Base-by-base conservation (phyloP, 2,329 filamentous ascomycete genomes). In the Trichoderma asperellum region DNA sequence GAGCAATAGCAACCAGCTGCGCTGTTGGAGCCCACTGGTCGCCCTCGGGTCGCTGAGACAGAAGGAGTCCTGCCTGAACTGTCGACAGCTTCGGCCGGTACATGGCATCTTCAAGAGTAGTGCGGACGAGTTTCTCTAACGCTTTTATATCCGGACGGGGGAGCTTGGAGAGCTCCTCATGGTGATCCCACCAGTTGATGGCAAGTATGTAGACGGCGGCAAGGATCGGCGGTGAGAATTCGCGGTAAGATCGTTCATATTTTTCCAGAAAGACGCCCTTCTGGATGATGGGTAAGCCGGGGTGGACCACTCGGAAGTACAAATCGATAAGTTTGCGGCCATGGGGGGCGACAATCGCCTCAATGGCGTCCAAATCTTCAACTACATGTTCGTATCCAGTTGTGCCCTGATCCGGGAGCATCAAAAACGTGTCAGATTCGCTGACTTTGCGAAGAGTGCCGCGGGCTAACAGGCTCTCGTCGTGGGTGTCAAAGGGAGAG, bases 21-120 rank as follows among this genome's bases (percentile, higher is more conserved):
- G 92, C 92, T 0, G 94, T 97, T 69, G 95, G 84, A 1, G 92
- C 91, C 88, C 94, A 95, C 64, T 94, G 91, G 74, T 93, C 91
- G 12, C 91, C 89, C 73, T 92, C 91, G 7, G 91, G 90, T 35
- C 91, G 85, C 76, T 95, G 92, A 14, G 92, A 88, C 16, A 95
- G 82, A 16, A 95, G 80, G 37, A 95, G 81, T 0, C 92, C 92
- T 21, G 92, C 92, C 77, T 95, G 92, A 3, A 95, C 86, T 2
- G 91, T 93, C 6, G 91, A 93, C 35, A 95, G 84, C 76, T 96
- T 96, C 0, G 94, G 93, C 70, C 92, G 85, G 75, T 91, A 91
- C 84, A 96, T 90, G 62, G 92, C 92, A 73, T 93, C 88, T 10
- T 89, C 88, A 66, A 97, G 83, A 18, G 92, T 89, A 68, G 88